Evolutionary conservation across 345 rosid species (phyloP), one percentile per base, ranked within the genome.

Genomic region (Anacardium occidentale): DNA sequence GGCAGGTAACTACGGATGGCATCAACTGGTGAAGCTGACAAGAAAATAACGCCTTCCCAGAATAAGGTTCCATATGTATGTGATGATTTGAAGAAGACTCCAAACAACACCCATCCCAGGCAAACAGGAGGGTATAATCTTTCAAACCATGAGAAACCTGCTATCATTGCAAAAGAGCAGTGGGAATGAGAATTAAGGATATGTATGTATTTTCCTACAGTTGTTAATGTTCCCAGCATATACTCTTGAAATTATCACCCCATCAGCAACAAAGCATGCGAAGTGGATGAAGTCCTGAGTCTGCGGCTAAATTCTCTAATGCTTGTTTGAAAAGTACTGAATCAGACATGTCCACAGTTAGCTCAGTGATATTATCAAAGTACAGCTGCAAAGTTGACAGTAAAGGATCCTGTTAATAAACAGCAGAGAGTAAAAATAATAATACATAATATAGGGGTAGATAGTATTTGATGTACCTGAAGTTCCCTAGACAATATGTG

Each of bases 1-100:
- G 90, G 87, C 99, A 95, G 60, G 99, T 95, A 71, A 92, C 97
- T 72, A 91, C 96, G 78, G 98, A 91, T 75, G 99, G 99, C 99
- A 95, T 95, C 94, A 92, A 86, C 75, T 91, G 97, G 84, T 95
- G 98, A 54, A 95, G 90, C 99, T 95, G 96, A 63, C 72, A 83
- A 72, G 66, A 81, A 73, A 85, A 67, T 64, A 84, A 73, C 59
- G 52, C 61, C 69, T 62, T 73, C 69, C 80, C 79, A 83, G 77
- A 65, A 85, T 95, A 95, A 77, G 93, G 91, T 66, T 95, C 98
- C 83, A 95, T 84, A 51, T 88, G 87, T 75, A 92, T 83, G 83
- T 92, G 96, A 81, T 96, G 85, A 83, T 95, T 95, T 86, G 94
- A 7, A 95, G 90, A 67, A 95, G 94, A 77, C 94, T 91, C 70